A percentile compares a stretch with the other conserved stretches of the same genome.
Conservation (phyloP, 2,329 filamentous ascomycete species). For the Calonectria honghensis region DNA sequence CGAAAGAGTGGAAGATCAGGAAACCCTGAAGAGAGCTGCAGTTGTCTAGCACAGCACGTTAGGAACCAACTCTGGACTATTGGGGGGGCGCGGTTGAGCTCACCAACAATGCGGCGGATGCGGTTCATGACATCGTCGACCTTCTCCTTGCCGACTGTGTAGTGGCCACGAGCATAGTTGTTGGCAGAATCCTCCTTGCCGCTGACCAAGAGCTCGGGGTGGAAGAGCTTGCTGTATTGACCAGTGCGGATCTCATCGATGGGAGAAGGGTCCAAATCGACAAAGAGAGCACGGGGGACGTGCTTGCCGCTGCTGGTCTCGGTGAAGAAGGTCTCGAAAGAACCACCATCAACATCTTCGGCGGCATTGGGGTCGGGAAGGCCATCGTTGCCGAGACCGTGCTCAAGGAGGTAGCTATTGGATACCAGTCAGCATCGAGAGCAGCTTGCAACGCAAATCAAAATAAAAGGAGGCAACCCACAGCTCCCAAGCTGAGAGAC, state of each 20-base stretch:
- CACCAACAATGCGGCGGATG: conserved; percentile 81
- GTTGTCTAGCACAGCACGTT: conserved; percentile 72
- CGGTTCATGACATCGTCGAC: conserved; percentile 82
- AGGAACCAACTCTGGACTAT: conserved; percentile 40
- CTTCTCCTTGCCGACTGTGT: conserved; percentile 86
- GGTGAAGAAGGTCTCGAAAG: conserved; percentile 84
- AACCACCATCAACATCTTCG: conserved; percentile 77
- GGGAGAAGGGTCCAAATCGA: conserved; percentile 83
- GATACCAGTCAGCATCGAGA: conserved; percentile 50
- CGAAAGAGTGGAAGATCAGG: conserved; percentile 85
- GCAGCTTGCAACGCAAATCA: conserved; percentile 12
- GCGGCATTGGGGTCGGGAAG: conserved; percentile 77
- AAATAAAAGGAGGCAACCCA: conserved; percentile 66
- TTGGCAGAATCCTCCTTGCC: conserved; percentile 87
- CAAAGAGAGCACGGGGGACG: conserved; percentile 82
- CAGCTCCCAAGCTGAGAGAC: conserved; percentile 86
- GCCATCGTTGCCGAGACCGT: conserved; percentile 80
- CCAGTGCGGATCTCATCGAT: conserved; percentile 85
- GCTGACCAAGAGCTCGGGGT: conserved; percentile 82
- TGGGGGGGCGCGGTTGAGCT: conserved; percentile 52
- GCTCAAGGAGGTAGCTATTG: conserved; percentile 81
- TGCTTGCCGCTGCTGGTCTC: conserved; percentile 83
- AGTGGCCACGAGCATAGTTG: conserved; percentile 86
- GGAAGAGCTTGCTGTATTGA: conserved; percentile 80
- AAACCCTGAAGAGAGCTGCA: conserved; percentile 84